Evolutionary conservation across 441 rosid species (phyloP).

Genomic region (Eugenia klotzschiana): DNA sequence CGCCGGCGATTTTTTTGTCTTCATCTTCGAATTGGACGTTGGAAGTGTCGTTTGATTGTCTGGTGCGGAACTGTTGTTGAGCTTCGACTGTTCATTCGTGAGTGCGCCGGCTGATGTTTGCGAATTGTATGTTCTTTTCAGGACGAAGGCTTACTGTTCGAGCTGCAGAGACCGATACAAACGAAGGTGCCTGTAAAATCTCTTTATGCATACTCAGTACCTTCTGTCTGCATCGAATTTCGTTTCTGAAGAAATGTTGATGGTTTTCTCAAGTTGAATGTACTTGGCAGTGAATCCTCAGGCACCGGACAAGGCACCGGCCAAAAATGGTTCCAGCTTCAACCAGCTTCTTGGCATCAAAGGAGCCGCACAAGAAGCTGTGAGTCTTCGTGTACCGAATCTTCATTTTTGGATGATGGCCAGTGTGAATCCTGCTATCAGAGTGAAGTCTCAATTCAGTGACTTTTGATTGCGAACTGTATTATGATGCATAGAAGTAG

Average conservation of each 20-base stretch:
- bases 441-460: background rate
- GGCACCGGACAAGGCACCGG: conserved; percentile 65
- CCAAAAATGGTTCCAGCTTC: conserved; percentile 56
- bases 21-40: background rate
- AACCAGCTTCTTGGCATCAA: conserved; percentile 95
- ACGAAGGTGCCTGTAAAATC: conserved; percentile 35
- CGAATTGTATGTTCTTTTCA: conserved; percentile 11
- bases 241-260: background rate
- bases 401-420: background rate
- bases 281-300: conserved; percentile 37
- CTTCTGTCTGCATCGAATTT: background rate
- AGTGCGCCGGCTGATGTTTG: background rate
- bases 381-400: conserved; percentile 6
- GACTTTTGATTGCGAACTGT: background rate
- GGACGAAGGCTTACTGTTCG: conserved; percentile 58
- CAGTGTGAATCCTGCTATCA: background rate
- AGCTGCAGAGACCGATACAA: conserved; percentile 73
- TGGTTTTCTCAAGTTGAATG: background rate
- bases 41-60: background rate
- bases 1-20: background rate
- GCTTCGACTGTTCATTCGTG: background rate
- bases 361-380: conserved; percentile 90
- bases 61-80: background rate
- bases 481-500: background rate
- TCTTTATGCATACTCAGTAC: background rate